Percentiles rank a stretch among this genome's conserved stretches.
These are phyloP conservation scores for Alternaria sp. DNA, from an alignment of 2,329 filamentous ascomycete species.

Conservation along the genomic window DNA sequence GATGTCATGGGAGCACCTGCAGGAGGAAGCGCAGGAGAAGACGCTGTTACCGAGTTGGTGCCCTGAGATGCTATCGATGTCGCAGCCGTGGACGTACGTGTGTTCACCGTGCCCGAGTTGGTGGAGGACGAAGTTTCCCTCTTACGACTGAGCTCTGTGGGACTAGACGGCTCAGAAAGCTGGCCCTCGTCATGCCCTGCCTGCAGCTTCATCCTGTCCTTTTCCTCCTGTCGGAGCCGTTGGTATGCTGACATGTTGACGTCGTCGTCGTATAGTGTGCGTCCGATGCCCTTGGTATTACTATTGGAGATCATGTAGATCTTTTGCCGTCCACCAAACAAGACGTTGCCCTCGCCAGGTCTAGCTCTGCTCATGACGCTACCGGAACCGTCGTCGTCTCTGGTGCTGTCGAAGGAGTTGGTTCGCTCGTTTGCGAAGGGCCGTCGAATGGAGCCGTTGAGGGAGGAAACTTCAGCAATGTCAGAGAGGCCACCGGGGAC, in stretches of 20 bases:
- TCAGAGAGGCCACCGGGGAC: slow-evolving; percentile 71
- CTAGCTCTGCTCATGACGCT: slow-evolving; percentile 87
- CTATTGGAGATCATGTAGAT: slow-evolving; percentile 80
- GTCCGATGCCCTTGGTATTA: slow-evolving; percentile 59
- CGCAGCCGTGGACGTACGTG: slow-evolving; percentile 81
- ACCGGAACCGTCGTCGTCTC: slow-evolving; percentile 72
- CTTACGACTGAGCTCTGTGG: slow-evolving; percentile 72
- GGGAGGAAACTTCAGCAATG: slow-evolving; percentile 89
- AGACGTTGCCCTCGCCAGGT: slow-evolving; percentile 85
- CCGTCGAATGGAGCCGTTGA: slow-evolving; percentile 62
- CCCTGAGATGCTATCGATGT: slow-evolving; percentile 85
- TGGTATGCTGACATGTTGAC: slow-evolving; percentile 85
- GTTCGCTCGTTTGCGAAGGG: slow-evolving; percentile 68
- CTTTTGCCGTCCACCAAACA: slow-evolving; percentile 96
- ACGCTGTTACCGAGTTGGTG: slow-evolving; percentile 47
- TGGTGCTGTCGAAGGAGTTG: slow-evolving; percentile 69
- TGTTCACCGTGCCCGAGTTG: slow-evolving; percentile 72
- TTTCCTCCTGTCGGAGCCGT: slow-evolving; percentile 68
- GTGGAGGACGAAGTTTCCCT: slow-evolving; percentile 87
- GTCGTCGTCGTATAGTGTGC: slow-evolving; percentile 85
- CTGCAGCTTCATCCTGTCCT: slow-evolving; percentile 53
- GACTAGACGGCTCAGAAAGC: slow-evolving; percentile 58
- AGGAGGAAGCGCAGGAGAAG: slow-evolving; percentile 40
- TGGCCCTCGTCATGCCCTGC: slow-evolving; percentile 50
- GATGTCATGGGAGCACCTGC: slow-evolving; percentile 40